These are phyloP conservation scores for Acer campestre DNA, from an alignment of 345 rosid genomes.

Conservation along the genomic window DNA sequence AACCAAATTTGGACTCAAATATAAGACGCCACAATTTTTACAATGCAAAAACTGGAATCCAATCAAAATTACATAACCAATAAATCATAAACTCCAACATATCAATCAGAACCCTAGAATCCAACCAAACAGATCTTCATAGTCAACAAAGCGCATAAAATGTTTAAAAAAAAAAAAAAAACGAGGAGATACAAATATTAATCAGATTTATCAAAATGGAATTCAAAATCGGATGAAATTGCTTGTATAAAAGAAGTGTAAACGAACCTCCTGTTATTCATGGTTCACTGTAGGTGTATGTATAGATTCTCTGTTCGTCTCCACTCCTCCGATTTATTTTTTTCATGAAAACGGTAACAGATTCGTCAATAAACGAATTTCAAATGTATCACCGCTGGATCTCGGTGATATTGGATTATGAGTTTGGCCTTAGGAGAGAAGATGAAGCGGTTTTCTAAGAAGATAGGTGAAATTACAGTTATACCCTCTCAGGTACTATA, in stretches of 20 bases:
- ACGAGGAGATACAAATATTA: not conserved
- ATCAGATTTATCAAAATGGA: not conserved
- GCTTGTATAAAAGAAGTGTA: not conserved
- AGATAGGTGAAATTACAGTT: no score
- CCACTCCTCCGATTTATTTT: not conserved
- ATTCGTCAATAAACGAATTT: not conserved
- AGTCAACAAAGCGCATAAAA: not conserved
- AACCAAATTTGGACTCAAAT: no score
- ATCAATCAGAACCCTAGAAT: slow-evolving; percentile 10
- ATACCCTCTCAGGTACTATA: no score
- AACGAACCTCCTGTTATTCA: slow-evolving; percentile 20
- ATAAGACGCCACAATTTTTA: no score
- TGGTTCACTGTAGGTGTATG: not conserved
- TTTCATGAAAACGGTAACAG: no score
- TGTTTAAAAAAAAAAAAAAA: not conserved
- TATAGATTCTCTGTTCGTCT: not conserved
- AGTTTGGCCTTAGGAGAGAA: no score
- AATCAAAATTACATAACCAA: not conserved
- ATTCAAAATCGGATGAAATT: not conserved
- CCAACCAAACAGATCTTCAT: not conserved
- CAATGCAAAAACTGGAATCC: no score
- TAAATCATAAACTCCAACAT: not conserved
- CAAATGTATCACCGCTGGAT: not conserved
- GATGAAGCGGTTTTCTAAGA: no score
- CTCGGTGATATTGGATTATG: no score